These are phyloP conservation scores for Thielaviopsis populi DNA, from an alignment of 2,329 filamentous ascomycete genomes.

Conservation along the genomic window DNA sequence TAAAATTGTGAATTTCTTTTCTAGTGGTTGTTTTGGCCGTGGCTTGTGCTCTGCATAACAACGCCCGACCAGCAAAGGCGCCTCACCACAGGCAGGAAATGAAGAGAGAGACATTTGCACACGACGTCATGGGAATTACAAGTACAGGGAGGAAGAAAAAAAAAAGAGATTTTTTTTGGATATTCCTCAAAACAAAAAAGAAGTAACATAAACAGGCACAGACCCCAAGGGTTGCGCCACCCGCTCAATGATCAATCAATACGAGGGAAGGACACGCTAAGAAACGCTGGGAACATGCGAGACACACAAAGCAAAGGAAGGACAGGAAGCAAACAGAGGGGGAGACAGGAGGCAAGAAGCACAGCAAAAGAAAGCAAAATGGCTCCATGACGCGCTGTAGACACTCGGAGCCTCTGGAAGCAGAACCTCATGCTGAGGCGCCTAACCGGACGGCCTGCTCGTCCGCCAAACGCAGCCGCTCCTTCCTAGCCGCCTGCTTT, in stretches of 20 bases:
- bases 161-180: no score
- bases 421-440: background rate
- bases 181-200: background rate
- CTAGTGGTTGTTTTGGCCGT: background rate
- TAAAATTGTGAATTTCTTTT: slow-evolving; percentile 1
- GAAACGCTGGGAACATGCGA: background rate
- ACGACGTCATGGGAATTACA: background rate
- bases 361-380: background rate
- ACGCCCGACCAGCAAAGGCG: background rate
- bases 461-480: background rate
- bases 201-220: slow-evolving; percentile 2
- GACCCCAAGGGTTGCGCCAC: background rate
- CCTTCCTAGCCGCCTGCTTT: slow-evolving; percentile 14
- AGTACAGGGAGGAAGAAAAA: background rate
- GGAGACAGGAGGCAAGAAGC: background rate
- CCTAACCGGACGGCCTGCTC: background rate
- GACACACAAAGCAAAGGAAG: background rate
- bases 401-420: background rate
- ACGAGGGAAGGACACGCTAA: background rate
- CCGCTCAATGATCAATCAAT: background rate
- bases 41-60: background rate
- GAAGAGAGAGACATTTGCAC: background rate
- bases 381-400: background rate
- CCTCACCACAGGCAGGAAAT: background rate
- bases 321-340: background rate